Conservation (phyloP, 345 rosid genomes). For the Chamaenerion angustifolium region DNA sequence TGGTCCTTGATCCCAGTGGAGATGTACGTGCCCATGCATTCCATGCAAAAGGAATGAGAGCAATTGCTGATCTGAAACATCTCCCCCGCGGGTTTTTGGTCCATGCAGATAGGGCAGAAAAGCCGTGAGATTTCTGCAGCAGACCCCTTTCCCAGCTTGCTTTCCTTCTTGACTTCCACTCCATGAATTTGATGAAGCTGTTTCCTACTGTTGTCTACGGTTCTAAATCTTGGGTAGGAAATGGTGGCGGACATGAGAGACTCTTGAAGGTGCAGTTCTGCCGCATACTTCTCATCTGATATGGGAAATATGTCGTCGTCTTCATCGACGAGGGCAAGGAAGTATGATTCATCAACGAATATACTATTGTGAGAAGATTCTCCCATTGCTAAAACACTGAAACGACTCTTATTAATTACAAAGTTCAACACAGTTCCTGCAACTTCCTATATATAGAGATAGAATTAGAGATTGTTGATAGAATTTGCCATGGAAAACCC, state of each 20-base stretch:
- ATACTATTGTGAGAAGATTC: background rate
- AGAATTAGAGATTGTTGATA: too few relatives aligned
- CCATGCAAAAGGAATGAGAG: slow-evolving; percentile 20
- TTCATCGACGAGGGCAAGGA: slow-evolving; percentile 18
- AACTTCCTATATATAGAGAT: too few relatives aligned
- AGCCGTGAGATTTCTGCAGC: too few relatives aligned
- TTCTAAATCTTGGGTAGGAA: too few relatives aligned
- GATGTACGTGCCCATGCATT: slow-evolving; percentile 18
- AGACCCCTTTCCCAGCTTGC: background rate
- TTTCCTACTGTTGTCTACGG: too few relatives aligned
- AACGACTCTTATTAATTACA: too few relatives aligned
- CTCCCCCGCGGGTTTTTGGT: slow-evolving; percentile 9
- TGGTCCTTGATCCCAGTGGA: slow-evolving; percentile 4
- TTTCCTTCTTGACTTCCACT: background rate
- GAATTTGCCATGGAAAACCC: too few relatives aligned
- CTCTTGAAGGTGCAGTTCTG: slow-evolving; percentile 33
- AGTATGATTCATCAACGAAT: slow-evolving; percentile 24
- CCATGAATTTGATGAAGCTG: background rate
- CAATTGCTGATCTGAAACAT: slow-evolving; percentile 15
- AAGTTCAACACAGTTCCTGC: too few relatives aligned
- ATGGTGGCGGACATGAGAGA: slow-evolving; percentile 18
- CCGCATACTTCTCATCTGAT: slow-evolving; percentile 34
- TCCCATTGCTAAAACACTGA: too few relatives aligned
- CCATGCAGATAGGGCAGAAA: slow-evolving; percentile 27
- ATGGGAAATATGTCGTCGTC: slow-evolving; percentile 20